Conservation (phyloP, 208 protist genomes). For the Leishmania tropica region DNA sequence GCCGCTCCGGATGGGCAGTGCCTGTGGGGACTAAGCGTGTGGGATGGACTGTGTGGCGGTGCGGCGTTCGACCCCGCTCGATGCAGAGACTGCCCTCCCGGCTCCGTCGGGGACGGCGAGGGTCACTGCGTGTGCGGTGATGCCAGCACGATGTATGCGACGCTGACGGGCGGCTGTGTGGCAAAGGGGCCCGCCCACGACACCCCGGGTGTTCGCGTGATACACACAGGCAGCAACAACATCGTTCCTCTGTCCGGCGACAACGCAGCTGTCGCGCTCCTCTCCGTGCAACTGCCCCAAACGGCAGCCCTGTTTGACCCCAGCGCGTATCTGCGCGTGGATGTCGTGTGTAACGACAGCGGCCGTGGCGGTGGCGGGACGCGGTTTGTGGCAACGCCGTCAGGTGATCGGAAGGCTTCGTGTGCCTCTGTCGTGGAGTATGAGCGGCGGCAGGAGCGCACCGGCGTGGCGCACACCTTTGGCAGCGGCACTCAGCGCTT, state of each 20-base stretch:
- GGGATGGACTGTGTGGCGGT: slow-evolving; percentile 28
- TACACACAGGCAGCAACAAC: neutral
- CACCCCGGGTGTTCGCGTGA: slow-evolving; percentile 9
- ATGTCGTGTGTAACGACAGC: slow-evolving; percentile 21
- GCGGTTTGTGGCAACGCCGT: slow-evolving; percentile 19
- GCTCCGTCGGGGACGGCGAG: slow-evolving; percentile 29
- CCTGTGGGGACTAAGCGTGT: slow-evolving; percentile 28
- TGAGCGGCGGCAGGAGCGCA: slow-evolving; percentile 35
- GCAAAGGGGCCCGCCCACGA: slow-evolving; percentile 17
- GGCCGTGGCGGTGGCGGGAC: slow-evolving; percentile 27
- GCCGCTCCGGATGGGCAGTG: slow-evolving; percentile 20
- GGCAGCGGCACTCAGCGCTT: slow-evolving; percentile 10
- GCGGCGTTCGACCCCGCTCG: slow-evolving; percentile 18
- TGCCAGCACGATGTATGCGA: slow-evolving; percentile 17
- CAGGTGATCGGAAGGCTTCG: slow-evolving; percentile 9
- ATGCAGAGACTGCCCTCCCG: slow-evolving; percentile 27
- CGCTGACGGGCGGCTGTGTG: slow-evolving; percentile 27
- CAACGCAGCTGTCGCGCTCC: slow-evolving; percentile 15
- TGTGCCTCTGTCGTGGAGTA: slow-evolving; percentile 27
- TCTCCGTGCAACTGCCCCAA: slow-evolving; percentile 29
- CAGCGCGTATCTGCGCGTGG: slow-evolving; percentile 27
- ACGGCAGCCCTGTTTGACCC: slow-evolving; percentile 22
- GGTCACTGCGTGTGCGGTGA: slow-evolving; percentile 40
- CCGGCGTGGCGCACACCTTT: slow-evolving; percentile 11
- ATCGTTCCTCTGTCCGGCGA: slow-evolving; percentile 14